Conservation (phyloP, 192 early-diverging fungal genomes). For the Linnemannia zychae region DNA sequence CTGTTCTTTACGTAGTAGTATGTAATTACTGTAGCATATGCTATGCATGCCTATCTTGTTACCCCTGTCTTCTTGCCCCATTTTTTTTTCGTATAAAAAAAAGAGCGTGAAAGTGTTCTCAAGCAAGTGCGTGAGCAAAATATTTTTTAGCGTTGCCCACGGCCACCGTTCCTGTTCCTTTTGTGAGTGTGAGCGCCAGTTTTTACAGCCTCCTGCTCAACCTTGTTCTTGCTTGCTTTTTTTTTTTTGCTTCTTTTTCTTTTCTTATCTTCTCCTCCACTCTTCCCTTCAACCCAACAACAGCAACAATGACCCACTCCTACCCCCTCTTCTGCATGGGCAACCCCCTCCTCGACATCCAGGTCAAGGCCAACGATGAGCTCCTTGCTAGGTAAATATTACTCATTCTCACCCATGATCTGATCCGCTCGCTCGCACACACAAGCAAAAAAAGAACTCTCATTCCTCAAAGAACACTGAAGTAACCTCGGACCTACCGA, state of each 20-base stretch:
- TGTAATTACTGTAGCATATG: background rate
- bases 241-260: background rate
- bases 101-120: background rate
- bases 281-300: background rate
- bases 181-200: conserved; percentile 6
- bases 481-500: background rate
- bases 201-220: background rate
- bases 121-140: background rate
- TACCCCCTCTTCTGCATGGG: conserved; percentile 87
- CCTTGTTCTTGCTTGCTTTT: background rate
- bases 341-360: conserved; percentile 99
- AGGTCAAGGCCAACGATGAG: conserved; percentile 77
- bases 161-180: background rate
- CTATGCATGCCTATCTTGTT: background rate
- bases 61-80: background rate
- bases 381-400: conserved; percentile 82
- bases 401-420: background rate
- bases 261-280: background rate
- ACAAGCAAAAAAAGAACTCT: background rate
- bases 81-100: background rate
- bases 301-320: conserved; percentile 15
- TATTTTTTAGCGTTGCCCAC: background rate
- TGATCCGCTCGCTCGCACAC: background rate
- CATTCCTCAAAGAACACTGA: background rate
- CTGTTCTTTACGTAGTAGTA: background rate